These are phyloP conservation scores for Alternaria sp. DNA, from an alignment of 2,329 filamentous ascomycete species.

Conservation along the genomic window DNA sequence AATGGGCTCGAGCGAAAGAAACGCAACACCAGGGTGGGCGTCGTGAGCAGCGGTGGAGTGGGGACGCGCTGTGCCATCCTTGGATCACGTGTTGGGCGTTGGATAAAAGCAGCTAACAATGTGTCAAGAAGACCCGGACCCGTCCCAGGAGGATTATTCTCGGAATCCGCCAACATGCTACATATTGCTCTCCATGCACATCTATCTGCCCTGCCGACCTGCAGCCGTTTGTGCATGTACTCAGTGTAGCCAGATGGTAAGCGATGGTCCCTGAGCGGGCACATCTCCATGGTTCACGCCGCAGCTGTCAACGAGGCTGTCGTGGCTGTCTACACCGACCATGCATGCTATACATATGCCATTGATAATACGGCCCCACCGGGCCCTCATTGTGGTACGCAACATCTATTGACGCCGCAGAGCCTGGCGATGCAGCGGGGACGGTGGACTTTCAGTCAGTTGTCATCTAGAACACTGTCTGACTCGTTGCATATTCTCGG, in stretches of 20 bases:
- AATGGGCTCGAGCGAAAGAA: slow-evolving; percentile 21
- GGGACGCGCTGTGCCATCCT: slow-evolving; percentile 16
- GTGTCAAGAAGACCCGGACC: slow-evolving; percentile 16
- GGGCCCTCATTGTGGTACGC: background rate
- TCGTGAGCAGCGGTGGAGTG: slow-evolving; percentile 27
- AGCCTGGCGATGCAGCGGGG: slow-evolving; percentile 19
- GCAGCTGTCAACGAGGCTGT: slow-evolving; percentile 10
- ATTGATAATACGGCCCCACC: slow-evolving; percentile 4
- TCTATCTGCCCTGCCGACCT: slow-evolving; percentile 11
- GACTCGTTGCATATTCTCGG: slow-evolving; percentile 26
- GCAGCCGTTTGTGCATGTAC: slow-evolving; percentile 24
- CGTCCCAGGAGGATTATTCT: slow-evolving; percentile 14
- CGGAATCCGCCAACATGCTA: slow-evolving; percentile 19
- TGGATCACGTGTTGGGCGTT: slow-evolving; percentile 21
- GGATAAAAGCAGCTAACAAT: slow-evolving; percentile 21
- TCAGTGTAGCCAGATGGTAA: slow-evolving; percentile 14
- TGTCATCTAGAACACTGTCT: slow-evolving; percentile 30
- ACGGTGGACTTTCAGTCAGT: slow-evolving; percentile 12
- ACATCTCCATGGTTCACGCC: background rate
- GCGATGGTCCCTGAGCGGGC: slow-evolving; percentile 5
- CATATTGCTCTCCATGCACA: slow-evolving; percentile 12
- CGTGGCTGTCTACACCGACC: slow-evolving; percentile 6
- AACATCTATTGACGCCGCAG: background rate
- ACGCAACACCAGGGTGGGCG: slow-evolving; percentile 25
- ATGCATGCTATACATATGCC: background rate